Evolutionary conservation across 1,139 yeast genomes (phyloP).

Genomic region (Blastobotrys indianensis): DNA sequence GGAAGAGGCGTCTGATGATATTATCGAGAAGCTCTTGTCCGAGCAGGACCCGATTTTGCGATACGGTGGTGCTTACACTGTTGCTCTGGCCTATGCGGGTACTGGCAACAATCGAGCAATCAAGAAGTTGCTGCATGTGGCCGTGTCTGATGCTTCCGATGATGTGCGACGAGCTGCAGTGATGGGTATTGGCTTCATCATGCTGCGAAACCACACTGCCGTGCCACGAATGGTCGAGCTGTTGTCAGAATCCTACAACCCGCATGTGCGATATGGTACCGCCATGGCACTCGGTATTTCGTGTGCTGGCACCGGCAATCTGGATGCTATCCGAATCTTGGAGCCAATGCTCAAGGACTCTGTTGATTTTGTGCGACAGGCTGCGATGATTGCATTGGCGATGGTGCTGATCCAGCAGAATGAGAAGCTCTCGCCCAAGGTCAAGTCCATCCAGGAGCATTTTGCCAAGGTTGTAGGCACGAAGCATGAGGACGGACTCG

Average conservation of each 20-base stretch:
- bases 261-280: slow-evolving; percentile 97
- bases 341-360: slow-evolving; percentile 93
- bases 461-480: slow-evolving; percentile 71
- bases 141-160: slow-evolving; percentile 95
- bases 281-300: slow-evolving; percentile 96
- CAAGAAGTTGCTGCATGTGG: slow-evolving; percentile 78
- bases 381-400: slow-evolving; percentile 88
- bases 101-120: slow-evolving; percentile 89
- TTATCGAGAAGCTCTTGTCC: slow-evolving; percentile 58
- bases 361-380: slow-evolving; percentile 96
- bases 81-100: slow-evolving; percentile 95
- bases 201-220: slow-evolving; percentile 84
- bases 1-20: slow-evolving; percentile 74
- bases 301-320: slow-evolving; percentile 90
- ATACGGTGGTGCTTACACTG: slow-evolving; percentile 92
- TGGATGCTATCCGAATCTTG: slow-evolving; percentile 84
- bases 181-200: slow-evolving; percentile 84
- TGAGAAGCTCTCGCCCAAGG: slow-evolving; percentile 76
- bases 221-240: slow-evolving; percentile 94
- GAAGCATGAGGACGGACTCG: slow-evolving; percentile 94
- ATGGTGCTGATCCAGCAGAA: slow-evolving; percentile 94
- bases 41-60: slow-evolving; percentile 83
- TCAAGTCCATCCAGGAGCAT: slow-evolving; percentile 65
- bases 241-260: slow-evolving; percentile 90
- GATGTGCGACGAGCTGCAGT: slow-evolving; percentile 97